Conservation (phyloP, 1,284 basidiomycete genomes). For the Cutaneotrichosporon cutaneum region DNA sequence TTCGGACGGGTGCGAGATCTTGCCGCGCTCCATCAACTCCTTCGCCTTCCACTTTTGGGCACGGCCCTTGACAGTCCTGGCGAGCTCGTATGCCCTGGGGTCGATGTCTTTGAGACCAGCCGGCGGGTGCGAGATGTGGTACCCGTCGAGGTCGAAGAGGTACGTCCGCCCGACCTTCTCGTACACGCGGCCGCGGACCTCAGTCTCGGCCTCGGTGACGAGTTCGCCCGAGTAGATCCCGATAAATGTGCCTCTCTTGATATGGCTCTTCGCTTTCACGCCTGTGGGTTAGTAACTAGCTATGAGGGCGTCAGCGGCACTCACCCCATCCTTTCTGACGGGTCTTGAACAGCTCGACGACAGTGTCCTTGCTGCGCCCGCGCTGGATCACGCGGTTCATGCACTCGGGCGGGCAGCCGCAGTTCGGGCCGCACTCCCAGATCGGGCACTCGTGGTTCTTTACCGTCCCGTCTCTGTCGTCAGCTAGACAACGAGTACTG, state of each 20-base stretch:
- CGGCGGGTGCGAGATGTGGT: slow-evolving; percentile 59
- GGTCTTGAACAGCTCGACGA: slow-evolving; percentile 64
- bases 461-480: slow-evolving; percentile 46
- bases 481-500: neutral
- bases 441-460: slow-evolving; percentile 63
- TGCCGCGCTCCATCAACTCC: neutral
- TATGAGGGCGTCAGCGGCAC: neutral
- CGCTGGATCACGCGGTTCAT: slow-evolving; percentile 78
- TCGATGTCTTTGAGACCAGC: slow-evolving; percentile 42
- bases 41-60: neutral
- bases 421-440: slow-evolving; percentile 82
- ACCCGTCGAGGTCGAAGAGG: slow-evolving; percentile 77
- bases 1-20: neutral
- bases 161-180: slow-evolving; percentile 77
- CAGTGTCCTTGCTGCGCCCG: slow-evolving; percentile 65
- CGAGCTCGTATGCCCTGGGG: slow-evolving; percentile 35
- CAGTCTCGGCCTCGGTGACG: slow-evolving; percentile 65
- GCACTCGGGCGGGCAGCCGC: slow-evolving; percentile 76
- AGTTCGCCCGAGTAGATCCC: slow-evolving; percentile 84
- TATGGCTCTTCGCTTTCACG: slow-evolving; percentile 62
- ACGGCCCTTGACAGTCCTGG: slow-evolving; percentile 17
- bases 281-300: neutral
- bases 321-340: slow-evolving; percentile 74
- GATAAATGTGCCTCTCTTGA: slow-evolving; percentile 69
- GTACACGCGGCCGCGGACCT: slow-evolving; percentile 67